These are phyloP conservation scores for Barnettozyma populi DNA, from an alignment of 805 yeast species.

Conservation along the genomic window DNA sequence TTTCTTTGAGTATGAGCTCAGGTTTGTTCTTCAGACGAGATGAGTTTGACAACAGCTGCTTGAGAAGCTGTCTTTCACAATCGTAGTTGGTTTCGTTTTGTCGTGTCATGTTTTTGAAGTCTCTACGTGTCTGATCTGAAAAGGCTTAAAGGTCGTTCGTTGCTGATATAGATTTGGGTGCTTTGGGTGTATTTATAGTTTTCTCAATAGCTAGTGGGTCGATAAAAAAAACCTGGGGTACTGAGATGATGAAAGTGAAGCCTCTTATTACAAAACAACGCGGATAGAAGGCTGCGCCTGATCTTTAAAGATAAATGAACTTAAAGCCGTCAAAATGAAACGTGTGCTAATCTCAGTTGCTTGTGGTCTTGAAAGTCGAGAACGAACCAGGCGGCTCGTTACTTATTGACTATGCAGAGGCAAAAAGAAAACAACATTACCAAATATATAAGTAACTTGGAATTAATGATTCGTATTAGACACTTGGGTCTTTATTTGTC, in stretches of 20 bases:
- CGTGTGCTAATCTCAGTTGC: too few relatives aligned
- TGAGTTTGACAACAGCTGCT: slow-evolving; percentile 5
- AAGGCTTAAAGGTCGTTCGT: neutral
- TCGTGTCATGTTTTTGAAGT: slow-evolving; percentile 2
- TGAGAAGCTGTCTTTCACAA: slow-evolving; percentile 1
- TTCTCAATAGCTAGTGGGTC: neutral
- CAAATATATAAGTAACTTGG: too few relatives aligned
- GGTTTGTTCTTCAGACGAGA: slow-evolving; percentile 14
- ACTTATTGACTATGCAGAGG: too few relatives aligned
- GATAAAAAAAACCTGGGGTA: slow-evolving; percentile 3
- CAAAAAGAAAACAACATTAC: neutral
- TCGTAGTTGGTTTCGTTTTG: neutral
- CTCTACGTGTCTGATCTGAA: neutral
- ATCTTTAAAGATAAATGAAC: too few relatives aligned
- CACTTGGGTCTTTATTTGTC: too few relatives aligned
- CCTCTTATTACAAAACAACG: neutral
- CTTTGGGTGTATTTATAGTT: neutral
- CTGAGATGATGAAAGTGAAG: neutral
- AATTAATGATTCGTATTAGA: too few relatives aligned
- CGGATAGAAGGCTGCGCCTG: neutral
- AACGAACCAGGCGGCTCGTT: too few relatives aligned
- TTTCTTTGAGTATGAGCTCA: slow-evolving; percentile 10
- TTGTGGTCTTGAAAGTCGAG: neutral
- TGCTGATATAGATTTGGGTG: too few relatives aligned
- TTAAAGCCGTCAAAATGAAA: too few relatives aligned